A percentile compares a stretch with the other conserved stretches of the same genome.
These are phyloP conservation scores for Incumbomyces lentus DNA, from an alignment of 2,329 filamentous ascomycete genomes.

Conservation along the genomic window DNA sequence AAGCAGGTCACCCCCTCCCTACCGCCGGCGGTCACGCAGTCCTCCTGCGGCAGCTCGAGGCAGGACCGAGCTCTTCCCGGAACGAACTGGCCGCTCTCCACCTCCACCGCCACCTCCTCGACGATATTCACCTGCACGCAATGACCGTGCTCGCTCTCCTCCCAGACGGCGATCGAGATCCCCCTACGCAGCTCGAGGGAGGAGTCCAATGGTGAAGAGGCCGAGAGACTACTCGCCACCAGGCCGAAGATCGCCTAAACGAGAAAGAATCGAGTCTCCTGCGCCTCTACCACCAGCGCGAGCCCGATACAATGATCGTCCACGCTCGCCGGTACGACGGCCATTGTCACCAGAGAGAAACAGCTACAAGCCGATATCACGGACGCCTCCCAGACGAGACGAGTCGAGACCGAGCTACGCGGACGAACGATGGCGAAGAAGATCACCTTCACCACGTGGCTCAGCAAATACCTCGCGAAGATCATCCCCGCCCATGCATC, in stretches of 20 bases:
- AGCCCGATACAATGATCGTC: slow-evolving; percentile 23
- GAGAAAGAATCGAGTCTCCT: slow-evolving; percentile 26
- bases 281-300: slow-evolving; percentile 5
- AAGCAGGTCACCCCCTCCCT: slow-evolving; percentile 33
- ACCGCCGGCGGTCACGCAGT: slow-evolving; percentile 33
- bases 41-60: slow-evolving; percentile 27
- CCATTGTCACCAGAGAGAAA: slow-evolving; percentile 22
- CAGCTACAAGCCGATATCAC: slow-evolving; percentile 36
- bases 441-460: slow-evolving; percentile 44
- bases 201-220: slow-evolving; percentile 26
- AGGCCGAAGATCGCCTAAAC: slow-evolving; percentile 25
- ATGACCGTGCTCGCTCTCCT: slow-evolving; percentile 31
- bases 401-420: slow-evolving; percentile 38
- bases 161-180: slow-evolving; percentile 31
- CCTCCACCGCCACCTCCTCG: slow-evolving; percentile 28
- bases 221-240: slow-evolving; percentile 29
- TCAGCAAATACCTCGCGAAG: slow-evolving; percentile 50
- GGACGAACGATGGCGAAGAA: slow-evolving; percentile 42
- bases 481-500: slow-evolving; percentile 50
- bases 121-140: slow-evolving; percentile 32
- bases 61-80: slow-evolving; percentile 25
- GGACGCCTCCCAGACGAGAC: slow-evolving; percentile 40
- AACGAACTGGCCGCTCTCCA: neutral
- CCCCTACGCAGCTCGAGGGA: slow-evolving; percentile 26
- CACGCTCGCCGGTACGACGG: slow-evolving; percentile 27